A percentile compares a stretch with the other conserved stretches of the same genome.
Conservation (phyloP, 768 basidiomycete genomes). For the Tricholoma flavovirens region DNA sequence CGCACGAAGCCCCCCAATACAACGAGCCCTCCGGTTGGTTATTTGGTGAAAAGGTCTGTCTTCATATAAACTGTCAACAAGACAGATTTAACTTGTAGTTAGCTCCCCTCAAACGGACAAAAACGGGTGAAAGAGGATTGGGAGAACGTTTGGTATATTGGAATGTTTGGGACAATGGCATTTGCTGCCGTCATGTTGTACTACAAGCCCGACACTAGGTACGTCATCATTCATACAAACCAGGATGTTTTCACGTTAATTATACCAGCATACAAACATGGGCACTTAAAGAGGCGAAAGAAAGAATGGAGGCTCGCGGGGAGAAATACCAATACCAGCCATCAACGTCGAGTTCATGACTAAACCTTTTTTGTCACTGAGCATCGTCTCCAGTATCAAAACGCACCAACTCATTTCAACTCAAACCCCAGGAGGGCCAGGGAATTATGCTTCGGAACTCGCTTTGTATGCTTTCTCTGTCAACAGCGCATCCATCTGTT, state of each 20-base stretch:
- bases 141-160: conserved; percentile 87
- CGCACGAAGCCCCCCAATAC: conserved; percentile 75
- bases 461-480: conserved; percentile 67
- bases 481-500: conserved; percentile 66
- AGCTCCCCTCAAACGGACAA: conserved; percentile 77
- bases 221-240: conserved; percentile 17
- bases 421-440: background rate
- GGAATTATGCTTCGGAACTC: conserved; percentile 27
- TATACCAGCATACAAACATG: conserved; percentile 76
- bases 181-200: conserved; percentile 72
- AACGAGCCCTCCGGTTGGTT: conserved; percentile 86
- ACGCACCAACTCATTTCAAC: too few species aligned
- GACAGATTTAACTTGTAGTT: conserved; percentile 3
- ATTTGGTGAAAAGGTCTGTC: conserved; percentile 81
- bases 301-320: conserved; percentile 87
- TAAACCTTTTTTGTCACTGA: conserved; percentile 10
- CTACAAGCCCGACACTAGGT: conserved; percentile 95
- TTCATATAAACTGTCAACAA: background rate
- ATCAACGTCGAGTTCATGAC: conserved; percentile 27
- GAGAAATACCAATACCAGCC: conserved; percentile 84
- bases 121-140: conserved; percentile 86
- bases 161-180: conserved; percentile 86
- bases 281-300: conserved; percentile 87
- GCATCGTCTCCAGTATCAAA: background rate
- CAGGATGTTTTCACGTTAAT: background rate